These are phyloP conservation scores for Meyerozyma carpophila DNA, from an alignment of 1,139 yeast genomes.

Conservation along the genomic window DNA sequence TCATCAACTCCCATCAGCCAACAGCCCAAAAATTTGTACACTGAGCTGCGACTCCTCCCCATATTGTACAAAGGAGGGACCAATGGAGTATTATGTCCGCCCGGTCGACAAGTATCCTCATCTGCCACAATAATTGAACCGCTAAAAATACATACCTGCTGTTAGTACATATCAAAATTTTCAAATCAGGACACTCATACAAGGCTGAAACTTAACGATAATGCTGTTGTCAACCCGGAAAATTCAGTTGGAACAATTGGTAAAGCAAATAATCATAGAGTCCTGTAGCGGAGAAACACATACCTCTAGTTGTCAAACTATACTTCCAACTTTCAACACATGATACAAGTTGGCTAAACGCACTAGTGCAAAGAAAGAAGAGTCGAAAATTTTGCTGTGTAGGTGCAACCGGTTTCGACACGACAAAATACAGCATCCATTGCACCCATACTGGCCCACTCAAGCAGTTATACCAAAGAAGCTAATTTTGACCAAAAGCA, in stretches of 20 bases:
- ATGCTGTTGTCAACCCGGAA: conserved; percentile 68
- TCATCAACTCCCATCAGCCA: conserved; percentile 60
- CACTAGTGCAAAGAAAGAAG: not conserved
- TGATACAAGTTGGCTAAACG: not conserved
- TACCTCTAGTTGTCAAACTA: conserved; percentile 1
- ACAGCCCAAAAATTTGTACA: conserved; percentile 59
- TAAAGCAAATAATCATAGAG: conserved; percentile 60
- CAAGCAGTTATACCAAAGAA: conserved; percentile 36
- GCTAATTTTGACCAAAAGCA: conserved; percentile 43
- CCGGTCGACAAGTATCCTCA: conserved; percentile 72
- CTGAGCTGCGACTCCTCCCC: conserved; percentile 58
- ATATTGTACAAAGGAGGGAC: conserved; percentile 46
- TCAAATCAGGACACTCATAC: conserved; percentile 50
- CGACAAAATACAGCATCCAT: not conserved
- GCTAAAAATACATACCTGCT: conserved; percentile 7
- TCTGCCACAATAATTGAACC: conserved; percentile 13
- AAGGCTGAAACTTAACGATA: conserved; percentile 84
- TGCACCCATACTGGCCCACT: conserved; percentile 10
- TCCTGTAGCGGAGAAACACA: not conserved
- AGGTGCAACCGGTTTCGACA: not conserved
- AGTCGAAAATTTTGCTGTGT: not conserved
- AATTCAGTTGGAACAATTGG: conserved; percentile 85
- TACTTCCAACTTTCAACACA: not conserved
- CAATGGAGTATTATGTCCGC: conserved; percentile 62
- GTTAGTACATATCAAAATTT: conserved; percentile 14